Base-by-base conservation (phyloP, 768 basidiomycete species). In the Tricholomella constricta region DNA sequence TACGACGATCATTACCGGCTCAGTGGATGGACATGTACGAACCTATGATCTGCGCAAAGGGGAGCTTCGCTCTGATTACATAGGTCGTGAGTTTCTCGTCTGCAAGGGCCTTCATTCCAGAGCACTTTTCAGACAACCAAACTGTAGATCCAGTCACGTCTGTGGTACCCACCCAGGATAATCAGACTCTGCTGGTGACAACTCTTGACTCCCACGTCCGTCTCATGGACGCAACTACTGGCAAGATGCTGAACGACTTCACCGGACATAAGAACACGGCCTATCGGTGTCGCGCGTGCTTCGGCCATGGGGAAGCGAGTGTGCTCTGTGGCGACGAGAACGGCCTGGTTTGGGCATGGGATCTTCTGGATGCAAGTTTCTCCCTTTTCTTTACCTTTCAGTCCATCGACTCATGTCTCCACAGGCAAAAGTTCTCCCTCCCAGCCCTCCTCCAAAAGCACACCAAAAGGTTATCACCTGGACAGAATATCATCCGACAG, bases 11-110 rank as follows among this genome's bases (percentile, higher is more conserved):
- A 74, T 86, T 35, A 78, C 91, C 2, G 94, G 93, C 8, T 93
- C 92, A 3, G 88, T 97, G 5, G 97, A 99, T 56, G 96, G 97
- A 2, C 80, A 88, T 65, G 85, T 96, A 38, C 84, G 97, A 17
- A 92, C 91, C 8, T 98, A 98, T 70, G 97, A 99, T 69, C 78
- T 99, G 27, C 88, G 97, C 47, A 93, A 89, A 75, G 97, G 97
- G 20, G 85, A 96, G 66, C 72, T 98, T 25, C 83, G 88, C 7
- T 81, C 89, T 38, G 97, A 99, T 69, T 94, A 85, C 64, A 81
- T 98, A 59, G 96, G 96, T 7, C 83, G 94, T 95, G 68, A 62
- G 91, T 82, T 25, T 11, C n/a, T 25, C n/a, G 5, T 43, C n/a
- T 27, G 15, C 20, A 20, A 12, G 5, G 23, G 12, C 11, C 12